Conservation (phyloP, 495 filamentous ascomycete species). For the Xylona heveae region DNA sequence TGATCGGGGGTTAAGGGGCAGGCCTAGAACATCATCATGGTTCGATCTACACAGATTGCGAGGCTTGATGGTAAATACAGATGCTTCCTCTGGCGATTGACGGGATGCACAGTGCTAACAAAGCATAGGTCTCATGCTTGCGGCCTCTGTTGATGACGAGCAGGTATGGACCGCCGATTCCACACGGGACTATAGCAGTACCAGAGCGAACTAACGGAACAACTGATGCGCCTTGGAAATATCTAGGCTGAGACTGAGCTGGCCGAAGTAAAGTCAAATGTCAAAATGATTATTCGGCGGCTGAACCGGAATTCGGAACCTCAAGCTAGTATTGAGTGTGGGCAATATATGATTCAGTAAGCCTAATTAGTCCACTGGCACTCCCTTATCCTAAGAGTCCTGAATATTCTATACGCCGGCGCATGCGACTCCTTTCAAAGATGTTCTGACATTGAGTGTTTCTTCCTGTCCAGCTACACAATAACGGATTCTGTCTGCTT, state of each 20-base stretch:
- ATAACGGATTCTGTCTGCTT: conserved; percentile 69
- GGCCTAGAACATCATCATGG: conserved; percentile 64
- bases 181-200: background rate
- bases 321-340: conserved; percentile 80
- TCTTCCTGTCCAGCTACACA: conserved; percentile 40
- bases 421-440: background rate
- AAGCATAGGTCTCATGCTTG: conserved; percentile 63
- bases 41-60: conserved; percentile 85
- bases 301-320: conserved; percentile 72
- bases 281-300: conserved; percentile 71
- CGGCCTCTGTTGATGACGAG: conserved; percentile 85
- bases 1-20: no score
- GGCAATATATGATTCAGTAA: conserved; percentile 72
- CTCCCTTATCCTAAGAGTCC: no score
- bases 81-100: conserved; percentile 7
- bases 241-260: conserved; percentile 35
- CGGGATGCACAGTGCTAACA: conserved; percentile 3
- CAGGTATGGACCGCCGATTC: conserved; percentile 25
- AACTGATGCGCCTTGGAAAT: background rate
- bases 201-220: background rate
- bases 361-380: no score
- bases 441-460: conserved; percentile 1
- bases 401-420: background rate
- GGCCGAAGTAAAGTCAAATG: conserved; percentile 70
- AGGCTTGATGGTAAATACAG: conserved; percentile 84